Evolutionary conservation across 768 basidiomycete genomes (phyloP).

Genomic region (Kondoa malvinella): DNA sequence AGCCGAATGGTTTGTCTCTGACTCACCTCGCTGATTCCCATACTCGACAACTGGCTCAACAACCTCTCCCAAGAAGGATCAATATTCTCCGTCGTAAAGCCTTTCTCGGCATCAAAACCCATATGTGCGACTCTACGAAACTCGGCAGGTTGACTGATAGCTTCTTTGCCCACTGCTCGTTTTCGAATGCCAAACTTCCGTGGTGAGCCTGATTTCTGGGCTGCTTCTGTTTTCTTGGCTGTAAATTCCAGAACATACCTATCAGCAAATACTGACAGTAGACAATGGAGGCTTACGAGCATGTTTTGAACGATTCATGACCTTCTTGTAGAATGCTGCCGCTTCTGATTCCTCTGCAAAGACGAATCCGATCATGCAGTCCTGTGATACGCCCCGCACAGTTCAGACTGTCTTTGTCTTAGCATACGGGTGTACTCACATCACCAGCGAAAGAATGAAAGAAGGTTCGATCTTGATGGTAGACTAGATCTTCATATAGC

Average conservation of each 20-base stretch:
- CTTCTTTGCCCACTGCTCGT: constrained; percentile 77
- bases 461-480: constrained; percentile 65
- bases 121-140: constrained; percentile 89
- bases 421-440: constrained; percentile 41
- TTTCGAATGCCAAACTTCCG: constrained; percentile 12
- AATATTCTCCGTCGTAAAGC: constrained; percentile 69
- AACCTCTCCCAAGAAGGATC: constrained; percentile 76
- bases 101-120: constrained; percentile 74
- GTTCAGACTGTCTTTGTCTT: neutral
- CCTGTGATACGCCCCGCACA: constrained; percentile 35
- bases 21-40: constrained; percentile 44
- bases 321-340: constrained; percentile 67
- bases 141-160: constrained; percentile 64
- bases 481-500: constrained; percentile 63
- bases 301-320: constrained; percentile 48
- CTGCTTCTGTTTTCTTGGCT: constrained; percentile 28
- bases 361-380: constrained; percentile 78
- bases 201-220: constrained; percentile 6
- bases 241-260: constrained; percentile 16
- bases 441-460: constrained; percentile 87
- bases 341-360: constrained; percentile 78
- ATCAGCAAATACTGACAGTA: neutral
- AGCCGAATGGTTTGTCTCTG: neutral
- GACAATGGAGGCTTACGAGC: constrained; percentile 31
- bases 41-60: constrained; percentile 46